Evolutionary conservation across 1,284 basidiomycete species (phyloP).

Genomic region (Sphaerobolus stellatus): DNA sequence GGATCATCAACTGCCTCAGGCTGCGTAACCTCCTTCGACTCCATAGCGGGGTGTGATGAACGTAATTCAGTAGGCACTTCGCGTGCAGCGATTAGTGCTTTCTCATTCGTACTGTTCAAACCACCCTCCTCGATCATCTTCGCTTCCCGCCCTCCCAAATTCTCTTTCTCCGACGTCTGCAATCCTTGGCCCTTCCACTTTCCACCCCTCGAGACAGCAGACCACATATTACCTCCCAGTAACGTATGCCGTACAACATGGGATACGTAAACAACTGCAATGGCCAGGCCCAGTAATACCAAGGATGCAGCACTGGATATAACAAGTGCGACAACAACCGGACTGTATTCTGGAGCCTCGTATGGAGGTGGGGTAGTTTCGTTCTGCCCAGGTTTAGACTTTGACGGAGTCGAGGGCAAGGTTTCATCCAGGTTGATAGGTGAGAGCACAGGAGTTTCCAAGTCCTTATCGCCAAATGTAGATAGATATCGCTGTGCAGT

Average conservation of each 20-base stretch:
- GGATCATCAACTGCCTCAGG: conserved; percentile 19
- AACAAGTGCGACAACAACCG: conserved; percentile 31
- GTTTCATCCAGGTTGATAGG: background rate
- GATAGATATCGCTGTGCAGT: conserved; percentile 6
- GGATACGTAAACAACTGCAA: conserved; percentile 34
- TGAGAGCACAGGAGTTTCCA: background rate
- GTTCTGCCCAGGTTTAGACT: background rate
- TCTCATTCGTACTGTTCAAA: background rate
- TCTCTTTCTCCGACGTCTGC: background rate
- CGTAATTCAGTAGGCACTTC: background rate
- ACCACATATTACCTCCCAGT: conserved; percentile 19
- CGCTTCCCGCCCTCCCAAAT: conserved; percentile 17
- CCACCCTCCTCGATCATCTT: background rate
- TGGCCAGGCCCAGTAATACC: conserved; percentile 36
- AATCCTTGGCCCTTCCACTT: conserved; percentile 14
- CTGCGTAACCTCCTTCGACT: conserved; percentile 19
- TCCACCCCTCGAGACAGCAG: conserved; percentile 6
- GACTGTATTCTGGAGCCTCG: conserved; percentile 17
- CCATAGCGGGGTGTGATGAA: background rate
- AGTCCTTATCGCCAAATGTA: background rate
- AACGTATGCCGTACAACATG: conserved; percentile 33
- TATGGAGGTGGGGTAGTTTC: background rate
- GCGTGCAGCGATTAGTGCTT: background rate
- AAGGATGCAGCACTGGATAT: conserved; percentile 39
- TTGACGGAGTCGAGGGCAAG: background rate